Conservation (phyloP, 1,284 basidiomycete species). For the Inonotus obliquus region DNA sequence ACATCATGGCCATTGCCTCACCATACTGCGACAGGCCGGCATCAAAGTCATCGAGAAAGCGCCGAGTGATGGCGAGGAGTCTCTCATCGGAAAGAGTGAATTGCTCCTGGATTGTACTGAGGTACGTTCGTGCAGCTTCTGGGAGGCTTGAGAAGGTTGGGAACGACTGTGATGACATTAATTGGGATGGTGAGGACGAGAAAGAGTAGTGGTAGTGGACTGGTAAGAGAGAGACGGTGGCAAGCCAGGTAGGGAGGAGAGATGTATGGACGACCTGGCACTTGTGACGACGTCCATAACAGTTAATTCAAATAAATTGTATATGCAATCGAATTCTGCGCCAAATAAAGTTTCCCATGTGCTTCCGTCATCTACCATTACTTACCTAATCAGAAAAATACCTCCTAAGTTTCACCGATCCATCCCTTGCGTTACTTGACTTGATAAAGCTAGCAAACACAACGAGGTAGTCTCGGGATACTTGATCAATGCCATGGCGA, state of each 20-base stretch:
- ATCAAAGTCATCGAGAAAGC: slow-evolving; percentile 76
- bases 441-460: too few species aligned
- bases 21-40: slow-evolving; percentile 69
- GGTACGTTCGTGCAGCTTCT: slow-evolving; percentile 26
- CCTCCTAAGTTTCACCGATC: background rate
- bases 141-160: slow-evolving; percentile 4
- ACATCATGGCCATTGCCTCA: slow-evolving; percentile 89
- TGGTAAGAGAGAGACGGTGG: background rate
- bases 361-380: background rate
- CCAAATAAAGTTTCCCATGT: background rate
- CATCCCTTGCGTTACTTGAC: background rate
- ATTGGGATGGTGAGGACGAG: background rate
- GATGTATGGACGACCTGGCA: background rate
- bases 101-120: slow-evolving; percentile 54
- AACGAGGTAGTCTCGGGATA: too few species aligned
- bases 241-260: background rate
- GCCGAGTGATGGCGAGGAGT: slow-evolving; percentile 66
- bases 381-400: background rate
- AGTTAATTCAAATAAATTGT: background rate
- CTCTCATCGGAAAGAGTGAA: slow-evolving; percentile 62
- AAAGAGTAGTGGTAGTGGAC: background rate
- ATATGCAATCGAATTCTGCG: too few species aligned
- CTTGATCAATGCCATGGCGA: too few species aligned
- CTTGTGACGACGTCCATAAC: background rate
- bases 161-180: background rate